Conservation (phyloP, 2,329 filamentous ascomycete genomes). For the Trichoderma aggressivum region DNA sequence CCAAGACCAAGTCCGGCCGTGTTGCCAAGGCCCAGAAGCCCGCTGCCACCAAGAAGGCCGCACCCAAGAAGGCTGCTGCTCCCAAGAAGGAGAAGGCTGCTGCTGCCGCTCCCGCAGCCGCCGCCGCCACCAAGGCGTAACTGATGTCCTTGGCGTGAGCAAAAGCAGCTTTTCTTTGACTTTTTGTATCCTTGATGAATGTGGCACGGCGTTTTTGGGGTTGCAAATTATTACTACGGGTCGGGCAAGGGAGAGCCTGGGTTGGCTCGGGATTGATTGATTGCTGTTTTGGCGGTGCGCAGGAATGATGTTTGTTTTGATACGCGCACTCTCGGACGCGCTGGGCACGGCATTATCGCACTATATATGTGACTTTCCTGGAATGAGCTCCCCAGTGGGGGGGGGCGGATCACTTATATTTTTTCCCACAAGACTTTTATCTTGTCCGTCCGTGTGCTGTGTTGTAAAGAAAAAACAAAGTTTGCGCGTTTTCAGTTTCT, state of each 20-base stretch:
- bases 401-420: conserved; percentile 9
- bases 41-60: conserved; percentile 46
- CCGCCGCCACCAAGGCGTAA: conserved; percentile 38
- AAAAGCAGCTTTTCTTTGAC: conserved; percentile 10
- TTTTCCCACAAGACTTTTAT: background rate
- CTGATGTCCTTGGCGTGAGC: background rate
- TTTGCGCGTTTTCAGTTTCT: background rate
- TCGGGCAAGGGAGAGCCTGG: conserved; percentile 20
- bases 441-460: background rate
- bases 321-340: conserved; percentile 22
- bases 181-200: conserved; percentile 36
- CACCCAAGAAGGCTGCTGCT: conserved; percentile 44
- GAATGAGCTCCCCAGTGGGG: conserved; percentile 10
- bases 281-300: conserved; percentile 23
- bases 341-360: conserved; percentile 22
- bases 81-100: conserved; percentile 42
- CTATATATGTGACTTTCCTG: conserved; percentile 17
- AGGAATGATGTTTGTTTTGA: conserved; percentile 24
- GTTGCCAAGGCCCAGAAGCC: conserved; percentile 65
- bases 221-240: conserved; percentile 24
- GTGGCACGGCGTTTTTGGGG: conserved; percentile 36
- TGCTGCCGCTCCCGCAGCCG: conserved; percentile 30
- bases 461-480: background rate
- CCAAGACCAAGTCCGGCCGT: conserved; percentile 83
- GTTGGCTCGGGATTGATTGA: conserved; percentile 19